These are phyloP conservation scores for Globisporangium viniferum DNA, from an alignment of 352 stramenopile species.

Conservation along the genomic window DNA sequence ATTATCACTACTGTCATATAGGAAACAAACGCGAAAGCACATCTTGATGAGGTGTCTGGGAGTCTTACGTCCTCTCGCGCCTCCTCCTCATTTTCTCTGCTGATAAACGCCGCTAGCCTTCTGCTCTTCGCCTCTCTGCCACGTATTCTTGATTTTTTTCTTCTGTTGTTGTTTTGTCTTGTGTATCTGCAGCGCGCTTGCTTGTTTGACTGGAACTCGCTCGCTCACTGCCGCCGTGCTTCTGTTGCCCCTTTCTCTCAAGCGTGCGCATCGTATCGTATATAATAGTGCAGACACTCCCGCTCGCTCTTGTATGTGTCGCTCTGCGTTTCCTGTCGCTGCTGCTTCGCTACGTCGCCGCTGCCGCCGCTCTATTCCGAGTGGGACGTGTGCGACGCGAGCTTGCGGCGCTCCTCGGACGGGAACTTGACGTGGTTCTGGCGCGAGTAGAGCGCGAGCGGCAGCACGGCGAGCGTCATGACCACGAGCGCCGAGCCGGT, in stretches of 20 bases:
- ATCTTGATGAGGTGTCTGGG: not conserved
- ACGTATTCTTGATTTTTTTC: not conserved
- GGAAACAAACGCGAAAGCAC: not conserved
- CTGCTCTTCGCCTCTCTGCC: not conserved
- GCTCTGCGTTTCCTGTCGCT: not conserved
- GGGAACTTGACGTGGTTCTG: slow-evolving; percentile 72
- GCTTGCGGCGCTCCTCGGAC: slow-evolving; percentile 61
- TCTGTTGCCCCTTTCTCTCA: not conserved
- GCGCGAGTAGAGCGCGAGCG: slow-evolving; percentile 62
- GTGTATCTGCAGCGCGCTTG: not conserved
- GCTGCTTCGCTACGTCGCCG: not conserved
- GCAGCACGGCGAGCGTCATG: slow-evolving; percentile 42
- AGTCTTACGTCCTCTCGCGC: not conserved
- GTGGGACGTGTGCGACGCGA: slow-evolving; percentile 20
- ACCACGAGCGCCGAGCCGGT: slow-evolving; percentile 56
- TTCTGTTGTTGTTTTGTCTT: not conserved
- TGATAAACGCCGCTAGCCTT: not conserved
- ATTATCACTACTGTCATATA: not conserved
- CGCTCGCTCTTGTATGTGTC: not conserved
- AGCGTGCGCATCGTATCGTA: slow-evolving; percentile 5
- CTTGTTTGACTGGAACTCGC: not conserved
- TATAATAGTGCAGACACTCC: slow-evolving; percentile 7
- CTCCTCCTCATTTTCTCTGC: not conserved
- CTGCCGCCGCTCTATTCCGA: slow-evolving; percentile 2
- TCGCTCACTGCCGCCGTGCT: not conserved